Base-by-base conservation (phyloP, 306 rosid species). In the Senna tora region DNA sequence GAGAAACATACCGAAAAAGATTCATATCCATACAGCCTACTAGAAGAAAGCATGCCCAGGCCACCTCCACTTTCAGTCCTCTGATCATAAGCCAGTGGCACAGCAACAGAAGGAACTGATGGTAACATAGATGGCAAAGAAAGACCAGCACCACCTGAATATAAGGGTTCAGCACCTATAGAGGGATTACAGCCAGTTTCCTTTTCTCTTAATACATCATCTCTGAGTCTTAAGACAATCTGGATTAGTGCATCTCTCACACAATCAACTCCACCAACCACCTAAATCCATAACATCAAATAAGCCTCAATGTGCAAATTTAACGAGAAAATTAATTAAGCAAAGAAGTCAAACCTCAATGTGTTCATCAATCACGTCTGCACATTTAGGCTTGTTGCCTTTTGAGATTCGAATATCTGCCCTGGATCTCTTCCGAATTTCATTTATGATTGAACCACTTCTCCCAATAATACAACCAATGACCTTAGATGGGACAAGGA, bases 381-480 rank as follows among this genome's bases (percentile, higher is more conserved):
- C 92, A 77, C 88, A 84, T 82, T 83, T 87, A 66, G 90, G 87
- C 82, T 81, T 90, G 68, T 89, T 83, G 9, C 87, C 83, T 77
- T 84, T 93, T n/a, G 96, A 89, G 60, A 93, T 93, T 46, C 83
- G 92, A 76, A 93, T 72, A 58, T 93, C 94, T 49, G 97, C 97
- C 67, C 69, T 86, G 71, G 97, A 86, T 82, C 85, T 89, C 84
- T 86, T 93, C 72, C 97, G 84, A 52, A 93, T 90, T 80, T 90
- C 98, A 83, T 89, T 86, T 22, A 93, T 89, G 71, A 93, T 90
- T 50, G 98, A 90, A 76, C 98, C 98, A 77, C 92, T 78, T 84
- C 90, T 93, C 72, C 98, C 98, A 43, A 90, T 93, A 49, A 93
- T 84, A 71, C 98, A 93, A 50, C 98, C 98, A 57, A 93, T 93